Evolutionary conservation across 805 yeast species (phyloP).

Genomic region (Kurtzmaniella cleridarum): DNA sequence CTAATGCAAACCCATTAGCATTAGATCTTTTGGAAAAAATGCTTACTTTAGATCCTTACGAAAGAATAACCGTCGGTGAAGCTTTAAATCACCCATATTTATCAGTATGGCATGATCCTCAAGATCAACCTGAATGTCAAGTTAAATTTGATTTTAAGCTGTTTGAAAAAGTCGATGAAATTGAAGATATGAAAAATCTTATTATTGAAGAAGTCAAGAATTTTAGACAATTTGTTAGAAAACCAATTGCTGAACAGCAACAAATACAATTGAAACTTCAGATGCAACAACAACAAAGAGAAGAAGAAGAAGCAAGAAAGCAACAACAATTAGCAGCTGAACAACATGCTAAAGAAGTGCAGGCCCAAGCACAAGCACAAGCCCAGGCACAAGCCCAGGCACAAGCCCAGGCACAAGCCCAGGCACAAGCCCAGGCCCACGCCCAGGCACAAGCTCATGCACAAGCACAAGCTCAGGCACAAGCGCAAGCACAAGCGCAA

Average conservation of each 20-base stretch:
- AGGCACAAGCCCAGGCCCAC: slow-evolving; percentile 3
- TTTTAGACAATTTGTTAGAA: slow-evolving; percentile 77
- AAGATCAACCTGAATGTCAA: slow-evolving; percentile 82
- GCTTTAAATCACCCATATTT: slow-evolving; percentile 90
- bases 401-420: slow-evolving; percentile 3
- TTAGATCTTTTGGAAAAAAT: slow-evolving; percentile 74
- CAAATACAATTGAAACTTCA: slow-evolving; percentile 34
- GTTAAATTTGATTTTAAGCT: slow-evolving; percentile 75
- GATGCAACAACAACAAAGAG: slow-evolving; percentile 21
- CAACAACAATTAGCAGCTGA: slow-evolving; percentile 12
- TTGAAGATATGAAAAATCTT: slow-evolving; percentile 68
- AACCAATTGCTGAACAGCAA: slow-evolving; percentile 56
- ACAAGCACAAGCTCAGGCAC: slow-evolving; percentile 5
- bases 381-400: slow-evolving; percentile 8
- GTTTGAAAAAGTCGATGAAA: slow-evolving; percentile 79
- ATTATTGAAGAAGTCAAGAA: slow-evolving; percentile 73
- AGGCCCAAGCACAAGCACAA: slow-evolving; percentile 12
- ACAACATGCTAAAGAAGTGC: slow-evolving; percentile 13
- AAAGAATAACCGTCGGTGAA: slow-evolving; percentile 85
- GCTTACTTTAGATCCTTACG: slow-evolving; percentile 86
- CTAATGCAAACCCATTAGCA: slow-evolving; percentile 83
- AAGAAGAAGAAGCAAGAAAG: slow-evolving; percentile 16
- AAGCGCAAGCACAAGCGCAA: slow-evolving; percentile 1
- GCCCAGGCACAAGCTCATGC: slow-evolving; percentile 1
- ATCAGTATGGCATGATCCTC: slow-evolving; percentile 90